Evolutionary conservation across 2,329 filamentous ascomycete species (phyloP), one percentile per base, ranked within the genome.

Genomic region (Hypocrella siamensis): DNA sequence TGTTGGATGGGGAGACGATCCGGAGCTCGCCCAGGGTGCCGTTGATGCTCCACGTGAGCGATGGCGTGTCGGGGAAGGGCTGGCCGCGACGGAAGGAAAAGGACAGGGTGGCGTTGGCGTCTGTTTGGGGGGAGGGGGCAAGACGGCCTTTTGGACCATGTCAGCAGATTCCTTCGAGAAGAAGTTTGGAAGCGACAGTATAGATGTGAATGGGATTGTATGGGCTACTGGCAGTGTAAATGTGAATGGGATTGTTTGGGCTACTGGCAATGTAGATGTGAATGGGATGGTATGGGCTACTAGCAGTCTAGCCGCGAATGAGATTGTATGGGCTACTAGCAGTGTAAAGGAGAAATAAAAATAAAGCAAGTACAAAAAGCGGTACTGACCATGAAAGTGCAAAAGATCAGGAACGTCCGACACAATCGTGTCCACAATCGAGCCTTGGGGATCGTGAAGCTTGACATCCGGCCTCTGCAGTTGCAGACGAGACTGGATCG

Each of bases 1-100:
- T 39, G 0, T 52, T 51, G 0, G 40, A 45, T 5, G 38, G 36
- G 0, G 52, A 45, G 0, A 46, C 49, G 1, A 68, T 40, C 11
- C 58, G 48, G 4, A 70, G 51, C 46, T 70, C 65, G 1, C 65
- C 66, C 37, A 57, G 60, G 31, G 65, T 59, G 15, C 69, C 67
- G 28, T 60, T 52, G 25, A 75, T 58, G 6, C 52, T 57, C 63
- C 67, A 73, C 1, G 57, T 45, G 0, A 67, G 42, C 2, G 49
- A 53, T 0, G 62, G 54, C 0, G 62, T 57, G 1, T 53, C 60
- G 0, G 58, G 58, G 43, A 70, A 70, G 0, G 60, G 54, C 12
- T 58, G 53, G 0, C 67, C 67, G 11, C 58, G 56, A 4, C 62
- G 59, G 38, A 63, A 57, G 4, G 57, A 56, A n/a, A 61, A 39